Evolutionary conservation across 164 flowering plant species (phyloP).

Genomic region (Magnolia kwangsiensis): DNA sequence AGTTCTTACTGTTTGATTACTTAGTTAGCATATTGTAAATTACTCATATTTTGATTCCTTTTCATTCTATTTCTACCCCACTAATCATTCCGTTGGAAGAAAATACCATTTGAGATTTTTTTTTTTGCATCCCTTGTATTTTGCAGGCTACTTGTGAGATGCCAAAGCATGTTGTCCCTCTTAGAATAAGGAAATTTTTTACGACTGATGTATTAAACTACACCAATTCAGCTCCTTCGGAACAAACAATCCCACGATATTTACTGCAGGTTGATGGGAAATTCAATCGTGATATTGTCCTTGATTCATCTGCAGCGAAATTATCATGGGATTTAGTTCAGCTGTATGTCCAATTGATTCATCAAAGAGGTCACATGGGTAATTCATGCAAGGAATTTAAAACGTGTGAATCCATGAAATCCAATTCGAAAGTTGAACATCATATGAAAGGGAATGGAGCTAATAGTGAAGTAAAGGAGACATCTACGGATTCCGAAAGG

Average conservation of each 20-base stretch:
- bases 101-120: not conserved
- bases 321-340: conserved; percentile 54
- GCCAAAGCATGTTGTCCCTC: conserved; percentile 53
- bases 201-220: conserved; percentile 28
- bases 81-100: not conserved
- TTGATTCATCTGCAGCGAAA: conserved; percentile 50
- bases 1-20: no score
- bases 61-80: not conserved
- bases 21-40: not conserved
- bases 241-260: conserved; percentile 52
- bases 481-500: not conserved
- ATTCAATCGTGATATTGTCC: conserved; percentile 50
- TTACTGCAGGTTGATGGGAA: conserved; percentile 50
- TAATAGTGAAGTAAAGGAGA: conserved; percentile 9
- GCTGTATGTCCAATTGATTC: conserved; percentile 60
- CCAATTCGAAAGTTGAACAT: conserved; percentile 7
- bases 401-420: conserved; percentile 19
- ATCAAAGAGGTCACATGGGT: conserved; percentile 43
- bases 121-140: not conserved
- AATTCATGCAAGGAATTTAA: conserved; percentile 14
- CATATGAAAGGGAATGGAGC: conserved; percentile 13
- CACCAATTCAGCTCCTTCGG: conserved; percentile 18
- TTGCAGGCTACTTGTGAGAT: conserved; percentile 85
- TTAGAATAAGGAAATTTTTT: conserved; percentile 59
- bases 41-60: not conserved